These are phyloP conservation scores for Tephrocybe sp. DNA, from an alignment of 768 basidiomycete genomes.

Conservation along the genomic window DNA sequence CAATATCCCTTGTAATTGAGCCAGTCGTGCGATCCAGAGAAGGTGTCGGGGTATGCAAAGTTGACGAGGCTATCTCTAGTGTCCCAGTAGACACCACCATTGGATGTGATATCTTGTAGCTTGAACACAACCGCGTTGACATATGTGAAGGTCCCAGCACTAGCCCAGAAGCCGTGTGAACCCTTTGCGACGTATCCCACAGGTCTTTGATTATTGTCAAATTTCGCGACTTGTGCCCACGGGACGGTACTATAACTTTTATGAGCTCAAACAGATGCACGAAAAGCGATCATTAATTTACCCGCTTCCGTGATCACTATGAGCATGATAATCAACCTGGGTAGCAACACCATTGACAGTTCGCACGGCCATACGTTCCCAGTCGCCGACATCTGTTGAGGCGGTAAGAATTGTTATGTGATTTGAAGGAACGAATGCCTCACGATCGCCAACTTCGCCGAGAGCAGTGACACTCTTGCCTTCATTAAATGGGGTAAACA, in stretches of 20 bases:
- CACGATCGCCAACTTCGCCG: constrained; percentile 18
- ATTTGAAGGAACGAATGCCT: not conserved
- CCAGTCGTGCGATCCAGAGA: constrained; percentile 14
- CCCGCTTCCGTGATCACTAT: constrained; percentile 17
- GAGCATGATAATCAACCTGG: constrained; percentile 20
- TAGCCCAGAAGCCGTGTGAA: constrained; percentile 20
- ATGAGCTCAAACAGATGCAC: not conserved
- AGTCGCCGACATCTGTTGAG: constrained; percentile 17
- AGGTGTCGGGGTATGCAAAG: constrained; percentile 15
- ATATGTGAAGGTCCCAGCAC: constrained; percentile 18
- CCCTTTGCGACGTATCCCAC: constrained; percentile 19
- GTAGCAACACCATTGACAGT: constrained; percentile 19
- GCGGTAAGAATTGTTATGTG: not conserved
- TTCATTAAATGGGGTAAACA: constrained; percentile 20
- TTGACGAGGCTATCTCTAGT: constrained; percentile 12
- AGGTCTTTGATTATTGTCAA: constrained; percentile 18
- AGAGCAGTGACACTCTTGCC: constrained; percentile 16
- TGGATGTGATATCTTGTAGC: constrained; percentile 16
- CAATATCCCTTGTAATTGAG: constrained; percentile 20
- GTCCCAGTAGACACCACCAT: constrained; percentile 18
- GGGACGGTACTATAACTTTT: constrained; percentile 15
- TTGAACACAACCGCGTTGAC: constrained; percentile 15
- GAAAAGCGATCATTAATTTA: not conserved
- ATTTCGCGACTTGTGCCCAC: constrained; percentile 14
- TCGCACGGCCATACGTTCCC: constrained; percentile 20